Percentiles rank a stretch among this genome's conserved stretches.
Evolutionary conservation across 2,329 filamentous ascomycete species (phyloP).

Genomic region (Dothistroma septosporum): DNA sequence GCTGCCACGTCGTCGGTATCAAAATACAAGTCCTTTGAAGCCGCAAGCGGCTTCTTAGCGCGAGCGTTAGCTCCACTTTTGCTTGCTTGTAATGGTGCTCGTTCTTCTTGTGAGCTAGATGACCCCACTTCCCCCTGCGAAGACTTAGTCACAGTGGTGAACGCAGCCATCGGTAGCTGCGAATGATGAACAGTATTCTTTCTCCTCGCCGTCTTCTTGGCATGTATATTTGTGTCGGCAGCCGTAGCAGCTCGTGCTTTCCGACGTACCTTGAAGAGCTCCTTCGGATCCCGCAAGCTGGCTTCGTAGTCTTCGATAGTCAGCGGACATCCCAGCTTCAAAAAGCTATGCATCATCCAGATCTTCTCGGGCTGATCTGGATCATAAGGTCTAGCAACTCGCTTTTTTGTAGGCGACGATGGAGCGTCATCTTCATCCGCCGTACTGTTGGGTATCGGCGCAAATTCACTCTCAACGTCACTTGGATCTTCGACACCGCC

Average conservation of each 20-base stretch:
- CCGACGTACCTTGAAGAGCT: conserved; percentile 25
- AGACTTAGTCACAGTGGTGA: conserved; percentile 15
- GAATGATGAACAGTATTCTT: conserved; percentile 15
- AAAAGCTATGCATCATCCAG: conserved; percentile 65
- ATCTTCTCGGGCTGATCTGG: conserved; percentile 61
- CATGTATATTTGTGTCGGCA: conserved; percentile 17
- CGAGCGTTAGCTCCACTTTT: conserved; percentile 8
- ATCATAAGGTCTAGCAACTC: conserved; percentile 53
- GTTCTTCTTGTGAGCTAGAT: conserved; percentile 7
- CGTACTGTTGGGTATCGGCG: conserved; percentile 18
- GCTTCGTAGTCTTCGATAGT: conserved; percentile 63
- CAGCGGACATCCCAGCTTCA: conserved; percentile 61
- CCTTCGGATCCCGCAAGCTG: conserved; percentile 28
- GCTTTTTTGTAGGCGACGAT: conserved; percentile 44
- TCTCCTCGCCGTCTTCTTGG: conserved; percentile 16
- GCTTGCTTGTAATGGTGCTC: conserved; percentile 13
- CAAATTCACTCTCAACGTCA: conserved; percentile 30
- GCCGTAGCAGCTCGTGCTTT: conserved; percentile 22
- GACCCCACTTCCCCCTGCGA: conserved; percentile 10
- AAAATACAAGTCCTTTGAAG: not conserved
- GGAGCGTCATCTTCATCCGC: conserved; percentile 28
- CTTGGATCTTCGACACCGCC: conserved; percentile 34
- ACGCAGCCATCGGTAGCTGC: conserved; percentile 12
- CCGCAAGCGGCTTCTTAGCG: conserved; percentile 2
- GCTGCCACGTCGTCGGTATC: not conserved